Conservation (phyloP, 2,329 filamentous ascomycete species). For the Amylocarpus encephaloides region DNA sequence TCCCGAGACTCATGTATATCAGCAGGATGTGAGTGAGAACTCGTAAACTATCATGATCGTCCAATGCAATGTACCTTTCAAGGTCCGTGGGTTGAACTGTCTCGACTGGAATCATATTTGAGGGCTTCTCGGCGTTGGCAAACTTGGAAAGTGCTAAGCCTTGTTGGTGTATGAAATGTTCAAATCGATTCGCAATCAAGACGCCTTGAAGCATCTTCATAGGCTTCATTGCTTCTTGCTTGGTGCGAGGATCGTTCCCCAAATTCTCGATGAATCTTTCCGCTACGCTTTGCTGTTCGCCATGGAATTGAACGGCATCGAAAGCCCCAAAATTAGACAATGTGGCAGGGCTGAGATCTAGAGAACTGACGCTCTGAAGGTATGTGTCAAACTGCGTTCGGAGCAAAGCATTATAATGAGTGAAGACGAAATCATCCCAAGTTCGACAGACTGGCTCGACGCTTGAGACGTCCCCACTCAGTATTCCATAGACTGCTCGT, state of each 20-base stretch:
- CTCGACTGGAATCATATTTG: slow-evolving; percentile 39
- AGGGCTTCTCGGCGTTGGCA: slow-evolving; percentile 39
- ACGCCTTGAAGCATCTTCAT: slow-evolving; percentile 73
- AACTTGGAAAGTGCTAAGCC: slow-evolving; percentile 44
- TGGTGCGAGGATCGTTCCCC: slow-evolving; percentile 49
- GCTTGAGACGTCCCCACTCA: slow-evolving; percentile 77
- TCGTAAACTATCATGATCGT: slow-evolving; percentile 59
- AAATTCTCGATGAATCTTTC: slow-evolving; percentile 55
- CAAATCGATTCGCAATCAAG: slow-evolving; percentile 59
- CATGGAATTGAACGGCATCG: slow-evolving; percentile 58
- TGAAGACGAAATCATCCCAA: slow-evolving; percentile 85
- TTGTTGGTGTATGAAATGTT: slow-evolving; percentile 52
- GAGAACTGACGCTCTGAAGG: slow-evolving; percentile 48
- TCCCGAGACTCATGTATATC: slow-evolving; percentile 55
- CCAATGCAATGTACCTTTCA: slow-evolving; percentile 46
- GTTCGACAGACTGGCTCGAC: slow-evolving; percentile 69
- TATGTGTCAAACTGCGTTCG: slow-evolving; percentile 74
- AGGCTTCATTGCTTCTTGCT: slow-evolving; percentile 54
- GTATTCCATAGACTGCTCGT: slow-evolving; percentile 79
- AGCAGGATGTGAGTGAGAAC: slow-evolving; percentile 66
- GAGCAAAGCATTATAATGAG: slow-evolving; percentile 79
- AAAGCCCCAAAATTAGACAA: slow-evolving; percentile 56
- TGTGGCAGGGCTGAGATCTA: slow-evolving; percentile 46
- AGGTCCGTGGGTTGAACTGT: slow-evolving; percentile 33
- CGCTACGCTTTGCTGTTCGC: slow-evolving; percentile 46